Base-by-base conservation (phyloP, 202 grass and related monocot genomes). In the Cymbopogon flexuosus region DNA sequence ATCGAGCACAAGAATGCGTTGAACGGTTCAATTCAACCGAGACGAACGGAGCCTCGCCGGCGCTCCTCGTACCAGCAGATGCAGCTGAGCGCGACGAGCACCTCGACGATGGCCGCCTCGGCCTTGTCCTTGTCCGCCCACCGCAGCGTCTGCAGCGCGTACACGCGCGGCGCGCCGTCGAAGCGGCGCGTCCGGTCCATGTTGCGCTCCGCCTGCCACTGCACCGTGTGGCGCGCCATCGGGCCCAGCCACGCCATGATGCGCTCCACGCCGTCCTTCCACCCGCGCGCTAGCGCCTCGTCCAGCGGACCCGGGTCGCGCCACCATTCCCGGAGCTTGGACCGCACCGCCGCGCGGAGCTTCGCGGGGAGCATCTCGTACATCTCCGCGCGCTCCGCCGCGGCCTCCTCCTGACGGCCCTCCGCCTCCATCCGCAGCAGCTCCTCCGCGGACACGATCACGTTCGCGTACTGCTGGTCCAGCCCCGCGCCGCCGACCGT, bases 241-340 rank as follows among this genome's bases (percentile, higher is more conserved):
- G 92, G 90, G 0, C 80, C 90, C 65, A 99, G 80, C 96, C 96
- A 99, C 15, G 84, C 86, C 72, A 99, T 72, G 62, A 99, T 99
- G 0, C 86, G 71, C 2, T 51, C 84, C 59, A 82, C 82, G 12
- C 80, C 92, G 68, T 91, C 96, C 75, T 91, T 93, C 96, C 96
- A 99, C 65, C 92, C 96, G 6, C 85, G 73, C 24, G 96, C 90
- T 70, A 96, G 68, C 3, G 72, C 86, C 39, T 61, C 85, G 91
- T 99, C 96, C 24, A 84, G 79, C 35, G 87, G 80, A 3, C 90
- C 88, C 8, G 81, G 84, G 81, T 92, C 83, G 59, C 69, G 87
- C 96, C 96, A 99, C 81, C 90, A 99, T 13, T 91, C 92, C n/a
- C 92, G 84, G 27, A 99, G 92, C 89, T 99, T 99, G 6, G 87